Conservation (phyloP, 257 asterid genomes). For the Jacaranda copaia region DNA sequence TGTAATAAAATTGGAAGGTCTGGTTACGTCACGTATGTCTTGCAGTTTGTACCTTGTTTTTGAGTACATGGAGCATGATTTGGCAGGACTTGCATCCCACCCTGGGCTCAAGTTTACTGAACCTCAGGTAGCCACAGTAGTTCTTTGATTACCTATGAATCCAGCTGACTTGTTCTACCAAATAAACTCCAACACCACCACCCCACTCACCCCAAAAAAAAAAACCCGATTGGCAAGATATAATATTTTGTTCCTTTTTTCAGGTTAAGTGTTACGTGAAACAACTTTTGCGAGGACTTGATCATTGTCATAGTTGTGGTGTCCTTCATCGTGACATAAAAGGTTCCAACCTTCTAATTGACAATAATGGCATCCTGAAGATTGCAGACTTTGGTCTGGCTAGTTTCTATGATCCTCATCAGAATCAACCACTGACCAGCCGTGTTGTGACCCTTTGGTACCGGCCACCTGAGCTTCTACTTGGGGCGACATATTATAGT, state of each 20-base stretch:
- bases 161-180: background rate
- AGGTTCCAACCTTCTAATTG: conserved; percentile 93
- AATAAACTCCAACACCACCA: no score
- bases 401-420: conserved; percentile 76
- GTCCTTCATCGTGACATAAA: conserved; percentile 94
- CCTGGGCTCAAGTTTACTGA: conserved; percentile 87
- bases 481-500: conserved; percentile 89
- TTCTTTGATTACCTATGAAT: conserved; percentile 13
- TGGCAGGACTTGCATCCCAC: conserved; percentile 90
- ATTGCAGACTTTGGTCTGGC: conserved; percentile 98
- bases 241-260: conserved; percentile 26
- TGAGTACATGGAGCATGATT: conserved; percentile 98
- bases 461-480: conserved; percentile 95
- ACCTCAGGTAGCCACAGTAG: conserved; percentile 68
- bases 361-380: conserved; percentile 83
- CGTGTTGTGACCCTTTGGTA: conserved; percentile 98
- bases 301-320: conserved; percentile 86
- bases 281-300: conserved; percentile 85
- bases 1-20: conserved; percentile 88
- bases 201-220: no score
- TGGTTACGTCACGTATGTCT: conserved; percentile 93
- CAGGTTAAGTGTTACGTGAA: conserved; percentile 95
- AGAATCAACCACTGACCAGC: conserved; percentile 82
- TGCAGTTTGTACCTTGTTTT: conserved; percentile 94
- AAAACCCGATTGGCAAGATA: background rate